Evolutionary conservation across 352 stramenopile genomes (phyloP), one percentile per base, ranked within the genome.

Genomic region (Phytopythium cucurbitacearum): DNA sequence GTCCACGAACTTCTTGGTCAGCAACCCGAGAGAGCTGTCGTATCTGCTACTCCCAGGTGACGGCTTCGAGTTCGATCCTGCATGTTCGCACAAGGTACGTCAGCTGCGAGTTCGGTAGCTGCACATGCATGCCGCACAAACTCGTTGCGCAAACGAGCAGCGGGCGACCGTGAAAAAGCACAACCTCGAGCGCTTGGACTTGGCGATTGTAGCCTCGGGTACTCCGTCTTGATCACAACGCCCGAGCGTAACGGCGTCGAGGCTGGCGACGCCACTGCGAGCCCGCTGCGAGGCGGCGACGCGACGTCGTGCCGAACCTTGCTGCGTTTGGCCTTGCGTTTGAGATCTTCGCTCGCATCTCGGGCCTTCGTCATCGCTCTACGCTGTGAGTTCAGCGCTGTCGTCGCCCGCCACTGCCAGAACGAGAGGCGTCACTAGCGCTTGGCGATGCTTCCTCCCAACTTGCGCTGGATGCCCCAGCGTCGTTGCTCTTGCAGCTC

Each of bases 1-100:
- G 39, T 97, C 84, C 21, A 98, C 91, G 71, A 99, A 99, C 58
- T 97, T 97, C 60, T 98, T 98, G 2, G 96, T 99, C 34, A 99
- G 72, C 36, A 98, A 49, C 4, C 95, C 95, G 11, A 99, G 77
- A 4, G 94, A 98, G 48, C 88, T 98, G 75, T 99, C 95, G 62
- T 97, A 98, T 68, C 48, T 53, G 36, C 48, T 53, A 34, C 85
- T 94, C 4, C 74, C 86, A 21, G 83, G 75, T 28, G 85, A 91
- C 32, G 76, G 75, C 57, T 89, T 90, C 4, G 69, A 62, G 48
- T 21, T 44, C 34, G 48, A 13, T n/a, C 37, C 47, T 53, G 16
- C 21, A 28, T 28, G 4, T 11, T 38, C 15, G 37, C 16, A 36
- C n/a, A 15, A 10, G 9, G 7, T 1, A 28, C 21, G 21, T 28